Evolutionary conservation across 805 yeast species (phyloP).

Genomic region (Brettanomyces sp.): DNA sequence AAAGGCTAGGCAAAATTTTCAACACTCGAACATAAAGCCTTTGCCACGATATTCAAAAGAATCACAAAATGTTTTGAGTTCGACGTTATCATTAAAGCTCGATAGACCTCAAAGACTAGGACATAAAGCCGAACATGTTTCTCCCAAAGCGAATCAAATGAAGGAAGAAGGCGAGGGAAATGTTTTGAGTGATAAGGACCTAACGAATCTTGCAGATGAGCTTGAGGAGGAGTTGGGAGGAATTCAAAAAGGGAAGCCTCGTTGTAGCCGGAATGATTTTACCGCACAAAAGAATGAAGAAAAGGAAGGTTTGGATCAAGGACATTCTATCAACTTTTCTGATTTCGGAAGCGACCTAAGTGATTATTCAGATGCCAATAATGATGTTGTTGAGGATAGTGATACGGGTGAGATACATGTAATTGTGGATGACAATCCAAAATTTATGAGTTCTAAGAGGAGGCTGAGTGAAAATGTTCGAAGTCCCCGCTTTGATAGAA

Average conservation of each 20-base stretch:
- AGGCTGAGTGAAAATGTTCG: constrained; percentile 3
- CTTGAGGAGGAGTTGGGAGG: constrained; percentile 15
- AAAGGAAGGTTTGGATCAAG: neutral
- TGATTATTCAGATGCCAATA: neutral
- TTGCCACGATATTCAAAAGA: neutral
- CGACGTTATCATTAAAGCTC: too few relatives aligned
- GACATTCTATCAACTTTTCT: neutral
- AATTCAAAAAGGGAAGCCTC: neutral
- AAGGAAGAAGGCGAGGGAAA: neutral
- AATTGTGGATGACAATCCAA: constrained; percentile 16
- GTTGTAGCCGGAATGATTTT: constrained; percentile 1
- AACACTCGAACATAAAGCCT: neutral
- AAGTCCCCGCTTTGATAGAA: neutral
- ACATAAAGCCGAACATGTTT: neutral
- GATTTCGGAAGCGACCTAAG: neutral
- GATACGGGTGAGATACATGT: constrained; percentile 9
- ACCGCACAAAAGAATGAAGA: too few relatives aligned
- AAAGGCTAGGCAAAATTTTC: neutral
- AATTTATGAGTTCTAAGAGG: constrained; percentile 2
- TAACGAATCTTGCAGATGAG: constrained; percentile 16
- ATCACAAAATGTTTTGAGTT: too few relatives aligned
- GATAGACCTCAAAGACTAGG: too few relatives aligned
- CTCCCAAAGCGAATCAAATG: constrained; percentile 2
- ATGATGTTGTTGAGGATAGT: neutral
- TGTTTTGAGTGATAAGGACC: constrained; percentile 13